A percentile compares a stretch with the other conserved stretches of the same genome.
Evolutionary conservation across 2,329 filamentous ascomycete species (phyloP).

Genomic region (Aspergillus sp.): DNA sequence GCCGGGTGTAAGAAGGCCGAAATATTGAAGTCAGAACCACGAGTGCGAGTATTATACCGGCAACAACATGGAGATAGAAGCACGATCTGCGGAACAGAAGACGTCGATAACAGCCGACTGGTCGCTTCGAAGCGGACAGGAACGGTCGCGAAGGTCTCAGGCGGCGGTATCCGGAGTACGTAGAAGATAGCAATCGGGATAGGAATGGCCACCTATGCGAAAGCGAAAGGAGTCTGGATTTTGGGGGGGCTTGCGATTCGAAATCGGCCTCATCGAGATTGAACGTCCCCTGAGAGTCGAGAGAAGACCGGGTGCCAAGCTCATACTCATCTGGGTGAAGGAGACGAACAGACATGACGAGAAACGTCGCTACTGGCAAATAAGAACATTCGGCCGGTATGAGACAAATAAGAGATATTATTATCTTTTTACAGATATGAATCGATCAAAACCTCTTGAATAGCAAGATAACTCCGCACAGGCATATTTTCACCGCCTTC

Average conservation of each 20-base stretch:
- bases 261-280: conserved; percentile 38
- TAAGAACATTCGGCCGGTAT: conserved; percentile 4
- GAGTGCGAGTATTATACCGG: conserved; percentile 25
- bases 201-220: conserved; percentile 17
- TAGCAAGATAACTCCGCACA: no score
- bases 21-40: conserved; percentile 42
- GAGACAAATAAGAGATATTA: no score
- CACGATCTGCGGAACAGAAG: conserved; percentile 25
- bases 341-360: conserved; percentile 31
- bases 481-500: no score
- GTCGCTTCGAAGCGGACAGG: conserved; percentile 15
- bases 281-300: conserved; percentile 35
- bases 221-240: conserved; percentile 16
- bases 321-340: conserved; percentile 38
- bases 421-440: no score
- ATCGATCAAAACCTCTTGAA: no score
- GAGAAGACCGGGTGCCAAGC: conserved; percentile 32
- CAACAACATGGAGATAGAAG: conserved; percentile 22
- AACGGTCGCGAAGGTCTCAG: conserved; percentile 21
- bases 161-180: conserved; percentile 25
- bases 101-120: conserved; percentile 20
- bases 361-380: conserved; percentile 9
- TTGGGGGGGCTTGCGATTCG: conserved; percentile 29
- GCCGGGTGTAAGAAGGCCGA: conserved; percentile 51
- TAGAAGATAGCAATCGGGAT: conserved; percentile 21